Conservation (phyloP, 2,329 filamentous ascomycete genomes). For the Hypoxylon sp. region DNA sequence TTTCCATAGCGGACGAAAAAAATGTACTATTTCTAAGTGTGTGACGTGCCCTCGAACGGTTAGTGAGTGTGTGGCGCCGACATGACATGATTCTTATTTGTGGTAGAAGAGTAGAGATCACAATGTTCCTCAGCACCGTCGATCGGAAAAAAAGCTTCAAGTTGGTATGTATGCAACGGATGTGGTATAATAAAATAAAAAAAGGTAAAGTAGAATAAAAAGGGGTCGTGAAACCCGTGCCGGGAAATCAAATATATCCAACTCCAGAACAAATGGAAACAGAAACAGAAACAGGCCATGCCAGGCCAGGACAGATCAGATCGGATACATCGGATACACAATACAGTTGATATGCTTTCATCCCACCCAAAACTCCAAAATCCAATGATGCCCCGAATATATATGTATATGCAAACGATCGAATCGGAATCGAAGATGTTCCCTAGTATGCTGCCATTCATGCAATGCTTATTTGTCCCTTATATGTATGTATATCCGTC, state of each 20-base stretch:
- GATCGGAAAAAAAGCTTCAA: background rate
- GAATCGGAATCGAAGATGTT: background rate
- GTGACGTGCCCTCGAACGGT: background rate
- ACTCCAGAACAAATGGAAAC: constrained; percentile 1
- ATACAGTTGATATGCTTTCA: constrained; percentile 2
- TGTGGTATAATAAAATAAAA: constrained; percentile 2
- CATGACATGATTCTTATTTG: background rate
- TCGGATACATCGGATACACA: constrained; percentile 14
- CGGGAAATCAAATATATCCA: constrained; percentile 7
- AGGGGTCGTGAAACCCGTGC: constrained; percentile 17
- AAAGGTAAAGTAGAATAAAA: background rate
- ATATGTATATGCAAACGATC: background rate
- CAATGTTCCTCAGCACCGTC: background rate
- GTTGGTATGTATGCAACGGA: background rate
- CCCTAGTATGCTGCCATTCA: background rate
- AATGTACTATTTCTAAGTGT: constrained; percentile 18
- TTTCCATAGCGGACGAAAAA: constrained; percentile 27
- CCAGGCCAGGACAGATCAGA: background rate
- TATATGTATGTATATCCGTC: background rate
- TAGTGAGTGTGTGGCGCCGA: constrained; percentile 4
- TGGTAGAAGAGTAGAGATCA: background rate
- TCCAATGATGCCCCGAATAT: background rate
- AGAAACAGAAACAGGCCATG: background rate
- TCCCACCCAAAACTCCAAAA: background rate
- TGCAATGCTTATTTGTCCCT: background rate